Evolutionary conservation across 805 yeast species (phyloP).

Genomic region (Wickerhamomyces hampshirensis): DNA sequence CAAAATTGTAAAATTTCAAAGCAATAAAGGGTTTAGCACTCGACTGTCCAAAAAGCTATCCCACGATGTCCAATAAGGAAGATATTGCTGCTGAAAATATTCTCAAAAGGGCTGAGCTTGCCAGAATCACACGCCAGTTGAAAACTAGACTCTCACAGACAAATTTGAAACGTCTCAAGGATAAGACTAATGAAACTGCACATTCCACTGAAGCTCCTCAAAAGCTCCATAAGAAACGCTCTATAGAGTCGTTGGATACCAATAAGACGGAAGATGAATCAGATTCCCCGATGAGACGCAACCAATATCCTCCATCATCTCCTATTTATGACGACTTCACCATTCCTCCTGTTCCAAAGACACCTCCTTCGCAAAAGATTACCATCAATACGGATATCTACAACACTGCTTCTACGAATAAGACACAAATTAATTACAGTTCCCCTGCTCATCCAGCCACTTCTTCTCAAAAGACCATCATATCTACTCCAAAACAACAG

Average conservation of each 20-base stretch:
- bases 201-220: conserved; percentile 1
- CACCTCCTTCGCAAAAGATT: conserved; percentile 25
- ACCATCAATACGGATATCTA: conserved; percentile 20
- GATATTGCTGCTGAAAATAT: conserved; percentile 40
- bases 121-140: conserved; percentile 40
- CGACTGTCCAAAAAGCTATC: background rate
- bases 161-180: conserved; percentile 27
- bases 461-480: conserved; percentile 7
- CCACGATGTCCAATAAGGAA: conserved; percentile 23
- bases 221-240: conserved; percentile 14
- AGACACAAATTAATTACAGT: conserved; percentile 18
- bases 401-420: conserved; percentile 24
- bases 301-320: conserved; percentile 23
- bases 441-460: conserved; percentile 18
- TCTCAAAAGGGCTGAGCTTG: conserved; percentile 40
- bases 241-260: conserved; percentile 18
- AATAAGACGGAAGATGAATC: conserved; percentile 21
- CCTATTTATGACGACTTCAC: conserved; percentile 21
- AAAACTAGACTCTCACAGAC: conserved; percentile 38
- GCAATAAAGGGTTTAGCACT: no score
- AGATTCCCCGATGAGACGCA: conserved; percentile 16
- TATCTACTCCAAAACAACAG: conserved; percentile 23
- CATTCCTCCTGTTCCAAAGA: conserved; percentile 19
- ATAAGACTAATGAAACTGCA: conserved; percentile 5
- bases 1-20: no score